A percentile compares a stretch with the other conserved stretches of the same genome.
phyloP scores from a whole-genome alignment of 805 yeast genomes.

The Metschnikowia gelsemii region DNA sequence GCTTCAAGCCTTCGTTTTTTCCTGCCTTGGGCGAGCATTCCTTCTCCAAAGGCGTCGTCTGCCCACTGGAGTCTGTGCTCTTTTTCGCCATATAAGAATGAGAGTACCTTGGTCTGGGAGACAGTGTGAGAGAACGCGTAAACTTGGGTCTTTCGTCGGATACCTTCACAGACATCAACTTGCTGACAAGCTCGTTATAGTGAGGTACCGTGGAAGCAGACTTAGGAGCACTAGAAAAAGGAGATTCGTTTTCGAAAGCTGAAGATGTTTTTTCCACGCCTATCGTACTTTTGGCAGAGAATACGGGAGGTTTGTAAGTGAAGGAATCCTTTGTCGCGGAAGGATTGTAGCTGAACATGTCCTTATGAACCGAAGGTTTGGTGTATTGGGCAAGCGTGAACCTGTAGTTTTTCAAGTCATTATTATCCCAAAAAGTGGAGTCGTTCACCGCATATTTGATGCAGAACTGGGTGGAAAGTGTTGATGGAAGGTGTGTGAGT shows the following conservation, averaged over 20 bases:
- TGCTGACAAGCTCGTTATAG: conserved; percentile 17
- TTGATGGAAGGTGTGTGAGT: conserved; percentile 32
- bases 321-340: conserved; percentile 10
- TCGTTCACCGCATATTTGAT: conserved; percentile 32
- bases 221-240: conserved; percentile 1
- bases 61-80: conserved; percentile 4
- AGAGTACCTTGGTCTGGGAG: conserved; percentile 26
- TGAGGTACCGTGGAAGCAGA: conserved; percentile 8
- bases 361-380: conserved; percentile 7
- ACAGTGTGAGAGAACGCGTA: conserved; percentile 9
- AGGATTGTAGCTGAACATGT: conserved; percentile 11
- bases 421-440: conserved; percentile 40
- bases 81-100: conserved; percentile 26
- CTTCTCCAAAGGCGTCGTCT: conserved; percentile 5
- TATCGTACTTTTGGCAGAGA: conserved; percentile 5
- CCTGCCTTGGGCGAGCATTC: not conserved
- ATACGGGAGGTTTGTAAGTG: conserved; percentile 15
- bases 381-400: conserved; percentile 26
- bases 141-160: conserved; percentile 10
- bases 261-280: not conserved
- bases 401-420: conserved; percentile 34
- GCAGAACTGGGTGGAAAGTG: conserved; percentile 36
- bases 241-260: not conserved
- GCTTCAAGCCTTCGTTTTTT: too few species aligned
- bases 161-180: conserved; percentile 12